A percentile compares a stretch with the other conserved stretches of the same genome.
Conservation (phyloP, 2,329 filamentous ascomycete species). For the Fulvia fulva region DNA sequence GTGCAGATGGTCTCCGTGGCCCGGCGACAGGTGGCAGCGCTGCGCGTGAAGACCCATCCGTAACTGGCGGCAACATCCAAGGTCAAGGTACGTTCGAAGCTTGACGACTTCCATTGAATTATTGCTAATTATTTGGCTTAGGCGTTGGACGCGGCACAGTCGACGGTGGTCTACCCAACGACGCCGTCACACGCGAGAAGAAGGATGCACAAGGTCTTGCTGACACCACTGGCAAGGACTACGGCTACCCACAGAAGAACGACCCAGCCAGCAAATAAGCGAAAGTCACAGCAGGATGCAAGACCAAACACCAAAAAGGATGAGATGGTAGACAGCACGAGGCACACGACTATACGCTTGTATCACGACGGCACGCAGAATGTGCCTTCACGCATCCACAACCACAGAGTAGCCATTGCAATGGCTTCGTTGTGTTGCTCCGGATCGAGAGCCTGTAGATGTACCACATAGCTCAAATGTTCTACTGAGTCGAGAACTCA, state of each 20-base stretch:
- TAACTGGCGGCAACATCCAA: conserved; percentile 47
- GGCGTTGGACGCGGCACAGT: conserved; percentile 59
- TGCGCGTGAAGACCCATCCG: conserved; percentile 48
- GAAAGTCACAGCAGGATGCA: background rate
- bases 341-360: background rate
- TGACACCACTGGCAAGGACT: conserved; percentile 41
- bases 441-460: background rate
- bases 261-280: conserved; percentile 32
- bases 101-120: background rate
- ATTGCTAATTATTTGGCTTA: background rate
- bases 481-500: background rate
- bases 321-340: background rate
- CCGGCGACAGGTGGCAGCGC: conserved; percentile 53
- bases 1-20: conserved; percentile 45
- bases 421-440: background rate
- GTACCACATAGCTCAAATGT: background rate
- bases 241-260: conserved; percentile 41
- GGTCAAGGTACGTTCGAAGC: conserved; percentile 30
- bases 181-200: conserved; percentile 52
- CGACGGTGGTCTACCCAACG: conserved; percentile 57
- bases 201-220: conserved; percentile 40
- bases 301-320: background rate
- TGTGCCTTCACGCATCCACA: background rate
- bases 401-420: background rate
- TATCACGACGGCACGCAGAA: background rate